Base-by-base conservation (phyloP, 176 grass and related monocot genomes). In the Cocos nucifera region DNA sequence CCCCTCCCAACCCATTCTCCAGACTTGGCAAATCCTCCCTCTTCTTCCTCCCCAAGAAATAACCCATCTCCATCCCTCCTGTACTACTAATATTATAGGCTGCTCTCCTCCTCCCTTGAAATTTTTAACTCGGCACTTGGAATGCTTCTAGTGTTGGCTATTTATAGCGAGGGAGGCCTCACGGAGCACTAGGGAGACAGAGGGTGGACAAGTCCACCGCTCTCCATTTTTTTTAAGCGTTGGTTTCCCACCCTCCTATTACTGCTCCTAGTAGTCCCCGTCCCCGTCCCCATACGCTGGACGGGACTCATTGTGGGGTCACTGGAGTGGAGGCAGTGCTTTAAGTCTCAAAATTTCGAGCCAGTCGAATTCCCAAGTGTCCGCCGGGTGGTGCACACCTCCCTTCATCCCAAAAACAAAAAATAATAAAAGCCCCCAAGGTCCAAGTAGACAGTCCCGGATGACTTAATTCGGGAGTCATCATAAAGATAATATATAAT, bases 181-280 rank as follows among this genome's bases (percentile, higher is more conserved):
- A 52, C 81, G 54, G 57, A 97, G 93, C 87, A 88, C 93, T 32
- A 76, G 73, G 66, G 29, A 66, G 66, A 71, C 90, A 89, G 58
- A 56, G 62, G 56, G 51, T 58, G 77, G 87, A 97, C 92, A 91
- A 65, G 58, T 24, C 75, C 77, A 80, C 82, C 65, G 73, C 65
- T 62, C 73, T 60, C 64, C 65, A 76, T 79, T 76, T 67, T 65
- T 50, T n/a, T 62, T 59, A 56, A 62, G 75, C 72, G 58, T 29
- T 66, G 63, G 66, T 61, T 22, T 56, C 16, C 65, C 27, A 60
- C 71, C 2, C 52, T 73, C 58, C 69, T 51, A 12, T 56, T 30
- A n/a, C 16, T 65, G 78, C 66, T 22, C 61, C 49, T 71, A 73
- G 77, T 51, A 71, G 79, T 27, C 74, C 60, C 79, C 79, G 66